phyloP scores from a whole-genome alignment of 495 filamentous ascomycete species.

The Tuber borchii region DNA sequence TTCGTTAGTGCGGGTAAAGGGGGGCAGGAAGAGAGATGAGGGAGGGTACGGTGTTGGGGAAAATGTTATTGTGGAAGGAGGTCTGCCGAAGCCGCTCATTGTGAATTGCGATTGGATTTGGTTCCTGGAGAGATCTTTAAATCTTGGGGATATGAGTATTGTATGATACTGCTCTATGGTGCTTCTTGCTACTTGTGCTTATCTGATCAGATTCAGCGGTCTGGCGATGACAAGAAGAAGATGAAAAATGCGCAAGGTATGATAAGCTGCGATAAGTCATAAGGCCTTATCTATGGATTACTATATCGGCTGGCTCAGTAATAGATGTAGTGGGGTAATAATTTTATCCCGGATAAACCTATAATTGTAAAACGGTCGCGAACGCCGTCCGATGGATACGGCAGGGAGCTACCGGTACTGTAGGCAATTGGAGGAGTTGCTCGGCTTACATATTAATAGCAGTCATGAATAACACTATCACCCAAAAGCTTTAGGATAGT shows the following conservation, averaged over 20 bases:
- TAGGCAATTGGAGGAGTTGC: not conserved
- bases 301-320: not conserved
- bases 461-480: too few relatives aligned
- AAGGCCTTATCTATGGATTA: not conserved
- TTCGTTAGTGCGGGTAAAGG: not conserved
- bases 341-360: too few relatives aligned
- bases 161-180: too few relatives aligned
- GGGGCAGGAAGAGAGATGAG: not conserved
- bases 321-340: not conserved
- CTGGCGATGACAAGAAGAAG: not conserved
- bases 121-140: not conserved
- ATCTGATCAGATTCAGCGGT: not conserved
- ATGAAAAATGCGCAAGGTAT: not conserved
- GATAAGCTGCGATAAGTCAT: not conserved
- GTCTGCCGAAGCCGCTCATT: conserved; percentile 42
- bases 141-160: not conserved
- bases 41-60: conserved; percentile 37
- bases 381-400: not conserved
- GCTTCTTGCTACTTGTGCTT: not conserved
- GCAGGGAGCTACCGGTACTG: not conserved
- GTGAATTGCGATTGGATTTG: not conserved
- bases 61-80: conserved; percentile 37
- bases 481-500: not conserved
- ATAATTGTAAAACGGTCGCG: too few relatives aligned
- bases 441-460: too few relatives aligned